Evolutionary conservation across 1,284 basidiomycete genomes (phyloP), one percentile per base, ranked within the genome.

Genomic region (Papiliotrema laurentii): DNA sequence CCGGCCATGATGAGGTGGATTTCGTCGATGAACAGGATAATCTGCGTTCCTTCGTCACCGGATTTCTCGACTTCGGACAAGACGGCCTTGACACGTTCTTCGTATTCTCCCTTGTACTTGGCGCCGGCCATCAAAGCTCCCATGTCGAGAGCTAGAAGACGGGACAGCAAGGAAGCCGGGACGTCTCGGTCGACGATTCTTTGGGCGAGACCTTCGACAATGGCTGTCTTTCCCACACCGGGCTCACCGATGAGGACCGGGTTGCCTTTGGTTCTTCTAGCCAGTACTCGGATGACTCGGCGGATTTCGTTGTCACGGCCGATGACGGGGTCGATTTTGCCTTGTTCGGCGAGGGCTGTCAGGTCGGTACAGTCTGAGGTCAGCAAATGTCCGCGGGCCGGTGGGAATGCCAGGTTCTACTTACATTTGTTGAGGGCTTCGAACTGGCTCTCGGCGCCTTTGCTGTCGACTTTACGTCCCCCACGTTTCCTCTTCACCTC

Each of bases 21-120:
- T 69, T 97, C 94, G 66, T 98, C 93, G 62, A 97, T 85, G 78
- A 97, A 97, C 33, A 98, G 81, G 58, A 97, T 91, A 64, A 97
- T 83, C 22, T 86, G 85, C 3, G 79, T 82, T 37, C 89, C 91
- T 41, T 90, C 82, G 48, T 91, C 84, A 0, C 84, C 78, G 4
- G 88, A 83, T 74, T 96, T 93, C 73, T 97, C 94, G 54, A 97
- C 85, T 74, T 98, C 96, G 71, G 71, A 66, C 44, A 97, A 77
- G 51, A 97, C 90, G 13, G 86, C 78, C 75, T 97, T 97, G 75
- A 97, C 84, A 42, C 94, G 86, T 71, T 98, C 94, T 75, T 98
- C 94, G 74, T 93, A 98, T 75, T 97, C 91, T 53, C 93, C 93
- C 72, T 90, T 91, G 78, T 89, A 94, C 41, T 59, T 59, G 30